Percentiles rank a stretch among this genome's conserved stretches.
Evolutionary conservation across 2,329 filamentous ascomycete genomes (phyloP).

Genomic region (Phialocephala sp.): DNA sequence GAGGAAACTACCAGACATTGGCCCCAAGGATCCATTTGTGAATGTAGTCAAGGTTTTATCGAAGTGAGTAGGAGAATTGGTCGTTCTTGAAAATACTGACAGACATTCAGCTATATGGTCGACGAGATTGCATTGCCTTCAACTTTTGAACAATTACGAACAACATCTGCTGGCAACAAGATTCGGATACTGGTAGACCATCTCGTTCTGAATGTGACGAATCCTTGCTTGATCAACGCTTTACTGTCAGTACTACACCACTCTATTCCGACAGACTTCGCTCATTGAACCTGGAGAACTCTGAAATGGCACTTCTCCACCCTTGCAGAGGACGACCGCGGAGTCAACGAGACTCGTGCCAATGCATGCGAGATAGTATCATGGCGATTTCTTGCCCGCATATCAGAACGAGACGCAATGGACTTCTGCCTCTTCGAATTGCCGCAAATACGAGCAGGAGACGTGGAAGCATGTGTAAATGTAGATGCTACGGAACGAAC

Average conservation of each 20-base stretch:
- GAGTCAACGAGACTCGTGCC: constrained; percentile 70
- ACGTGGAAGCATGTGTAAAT: constrained; percentile 12
- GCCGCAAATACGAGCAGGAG: constrained; percentile 44
- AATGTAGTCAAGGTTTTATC: constrained; percentile 71
- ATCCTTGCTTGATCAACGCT: constrained; percentile 74
- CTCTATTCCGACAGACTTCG: neutral
- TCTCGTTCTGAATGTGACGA: constrained; percentile 65
- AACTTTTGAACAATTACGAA: constrained; percentile 76
- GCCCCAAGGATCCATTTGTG: constrained; percentile 64
- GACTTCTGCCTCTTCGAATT: constrained; percentile 78
- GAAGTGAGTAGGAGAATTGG: constrained; percentile 49
- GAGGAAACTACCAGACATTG: constrained; percentile 55
- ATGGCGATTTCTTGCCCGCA: constrained; percentile 74
- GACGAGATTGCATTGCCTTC: constrained; percentile 68
- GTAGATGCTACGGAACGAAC: constrained; percentile 34
- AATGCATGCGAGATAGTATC: constrained; percentile 82
- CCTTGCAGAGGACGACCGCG: constrained; percentile 64
- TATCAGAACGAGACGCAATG: constrained; percentile 75
- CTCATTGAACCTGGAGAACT: constrained; percentile 55
- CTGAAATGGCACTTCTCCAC: constrained; percentile 76
- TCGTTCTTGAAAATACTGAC: constrained; percentile 17
- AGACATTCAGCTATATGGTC: constrained; percentile 59
- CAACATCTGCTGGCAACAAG: constrained; percentile 65
- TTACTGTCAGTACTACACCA: constrained; percentile 62
- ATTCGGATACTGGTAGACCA: constrained; percentile 66